Evolutionary conservation across 768 basidiomycete genomes (phyloP).

Genomic region (Suillus ampliporus): DNA sequence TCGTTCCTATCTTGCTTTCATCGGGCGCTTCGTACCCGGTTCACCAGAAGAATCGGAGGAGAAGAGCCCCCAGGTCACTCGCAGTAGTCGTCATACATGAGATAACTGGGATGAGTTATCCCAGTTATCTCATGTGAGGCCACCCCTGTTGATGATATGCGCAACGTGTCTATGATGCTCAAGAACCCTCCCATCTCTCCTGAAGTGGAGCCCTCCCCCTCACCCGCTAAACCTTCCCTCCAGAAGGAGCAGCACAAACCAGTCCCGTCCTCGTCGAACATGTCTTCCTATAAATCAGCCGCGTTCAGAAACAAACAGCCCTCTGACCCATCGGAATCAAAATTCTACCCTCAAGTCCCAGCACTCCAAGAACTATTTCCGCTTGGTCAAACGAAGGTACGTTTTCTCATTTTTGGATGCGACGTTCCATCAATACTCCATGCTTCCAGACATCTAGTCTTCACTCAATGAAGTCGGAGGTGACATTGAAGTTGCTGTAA

Average conservation of each 20-base stretch:
- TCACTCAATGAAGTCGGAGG: conserved; percentile 71
- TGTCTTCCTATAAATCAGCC: conserved; percentile 39
- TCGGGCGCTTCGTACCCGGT: conserved; percentile 21
- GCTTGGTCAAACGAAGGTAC: conserved; percentile 76
- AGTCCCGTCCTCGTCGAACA: conserved; percentile 12
- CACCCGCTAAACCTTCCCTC: conserved; percentile 19
- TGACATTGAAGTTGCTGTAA: conserved; percentile 70
- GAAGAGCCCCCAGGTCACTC: conserved; percentile 24
- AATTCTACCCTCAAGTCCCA: conserved; percentile 58
- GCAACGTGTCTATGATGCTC: conserved; percentile 58
- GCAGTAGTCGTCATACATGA: conserved; percentile 30
- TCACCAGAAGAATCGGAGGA: conserved; percentile 25
- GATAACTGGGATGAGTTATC: no score
- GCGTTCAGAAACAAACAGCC: conserved; percentile 31
- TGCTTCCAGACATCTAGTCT: conserved; percentile 62
- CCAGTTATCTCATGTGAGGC: conserved; percentile 37
- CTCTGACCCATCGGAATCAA: conserved; percentile 33
- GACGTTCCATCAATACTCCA: conserved; percentile 32
- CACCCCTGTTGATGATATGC: conserved; percentile 54
- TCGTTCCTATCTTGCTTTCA: neutral
- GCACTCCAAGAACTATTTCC: conserved; percentile 76
- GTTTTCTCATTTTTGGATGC: conserved; percentile 19
- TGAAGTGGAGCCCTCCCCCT: conserved; percentile 21
- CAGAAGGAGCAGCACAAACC: conserved; percentile 17
- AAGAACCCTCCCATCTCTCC: conserved; percentile 51